Evolutionary conservation across 1,284 basidiomycete species (phyloP), one percentile per base, ranked within the genome.

Genomic region (Psilocybe mexicana): DNA sequence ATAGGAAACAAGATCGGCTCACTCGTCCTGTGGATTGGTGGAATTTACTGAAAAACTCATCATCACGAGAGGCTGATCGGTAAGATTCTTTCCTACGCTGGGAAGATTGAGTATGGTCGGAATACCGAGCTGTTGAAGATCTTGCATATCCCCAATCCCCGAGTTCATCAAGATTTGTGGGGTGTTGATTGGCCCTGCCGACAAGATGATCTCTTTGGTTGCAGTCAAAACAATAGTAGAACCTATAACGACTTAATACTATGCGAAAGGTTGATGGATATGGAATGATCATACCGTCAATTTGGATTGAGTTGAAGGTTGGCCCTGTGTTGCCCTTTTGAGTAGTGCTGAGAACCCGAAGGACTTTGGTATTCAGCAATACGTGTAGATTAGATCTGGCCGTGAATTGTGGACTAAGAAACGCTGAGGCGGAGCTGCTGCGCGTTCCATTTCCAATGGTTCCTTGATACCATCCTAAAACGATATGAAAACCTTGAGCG

Each of bases 81-180:
- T 60, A 26, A 75, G 59, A 47, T 82, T 79, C 63, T 76, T 70
- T 3, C 81, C 81, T 8, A 81, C 80, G 49, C 71, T 70, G 2
- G 75, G 71, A 6, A 78, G 65, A 53, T 76, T 67, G 24, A 72
- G 69, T 12, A 77, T 66, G 1, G 72, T 54, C 0, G 67, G 67
- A 47, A 81, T 76, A n/a, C 71, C 72, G n/a, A 75, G 62, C 36
- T 66, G 62, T 40, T 65, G 52, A 4, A 84, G 66, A 2, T 77
- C 68, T 4, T 60, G 55, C 35, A 69, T 60, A 48, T 76, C 72
- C 0, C 82, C 82, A 53, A 83, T 71, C 11, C 82, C 82, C 7
- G 79, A 80, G 14, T 81, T 70, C 59, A 82, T 70, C 3, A 84
- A 72, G 2, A 83, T 63, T 35, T 78, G 77, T 10, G 81, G 79